Conservation (phyloP, 1,284 basidiomycete genomes). For the Irpex sp. region DNA sequence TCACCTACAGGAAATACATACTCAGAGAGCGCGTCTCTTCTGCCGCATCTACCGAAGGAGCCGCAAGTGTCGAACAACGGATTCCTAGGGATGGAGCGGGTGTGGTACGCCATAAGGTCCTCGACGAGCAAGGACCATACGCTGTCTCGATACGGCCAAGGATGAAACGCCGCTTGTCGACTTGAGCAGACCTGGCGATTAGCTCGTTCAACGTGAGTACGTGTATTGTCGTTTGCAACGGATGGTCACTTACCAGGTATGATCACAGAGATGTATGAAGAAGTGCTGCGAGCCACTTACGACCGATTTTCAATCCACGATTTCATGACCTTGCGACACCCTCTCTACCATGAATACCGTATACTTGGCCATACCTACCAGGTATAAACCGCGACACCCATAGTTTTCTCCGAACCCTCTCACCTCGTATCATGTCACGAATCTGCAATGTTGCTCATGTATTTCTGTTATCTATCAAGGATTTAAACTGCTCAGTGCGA, state of each 20-base stretch:
- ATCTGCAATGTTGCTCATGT: background rate
- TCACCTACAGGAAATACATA: background rate
- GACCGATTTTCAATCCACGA: background rate
- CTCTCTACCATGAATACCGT: background rate
- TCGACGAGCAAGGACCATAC: background rate
- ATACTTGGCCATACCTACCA: background rate
- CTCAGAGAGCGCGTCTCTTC: background rate
- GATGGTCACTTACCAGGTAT: background rate
- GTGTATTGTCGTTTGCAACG: background rate
- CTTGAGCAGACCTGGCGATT: background rate
- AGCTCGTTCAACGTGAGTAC: background rate
- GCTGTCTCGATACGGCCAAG: background rate
- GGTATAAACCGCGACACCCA: background rate
- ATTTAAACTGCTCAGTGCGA: no score
- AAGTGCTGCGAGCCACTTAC: no score
- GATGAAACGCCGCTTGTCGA: background rate
- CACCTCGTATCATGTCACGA: background rate
- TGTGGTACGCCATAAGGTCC: background rate
- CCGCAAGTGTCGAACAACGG: background rate
- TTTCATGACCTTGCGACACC: background rate
- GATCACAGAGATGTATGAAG: no score
- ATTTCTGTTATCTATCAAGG: no score
- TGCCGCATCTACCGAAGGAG: background rate
- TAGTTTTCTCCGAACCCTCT: background rate
- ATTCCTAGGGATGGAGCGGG: background rate